Percentiles rank a stretch among this genome's conserved stretches.
Conservation (phyloP, 306 rosid genomes). For the Quercus gilva region DNA sequence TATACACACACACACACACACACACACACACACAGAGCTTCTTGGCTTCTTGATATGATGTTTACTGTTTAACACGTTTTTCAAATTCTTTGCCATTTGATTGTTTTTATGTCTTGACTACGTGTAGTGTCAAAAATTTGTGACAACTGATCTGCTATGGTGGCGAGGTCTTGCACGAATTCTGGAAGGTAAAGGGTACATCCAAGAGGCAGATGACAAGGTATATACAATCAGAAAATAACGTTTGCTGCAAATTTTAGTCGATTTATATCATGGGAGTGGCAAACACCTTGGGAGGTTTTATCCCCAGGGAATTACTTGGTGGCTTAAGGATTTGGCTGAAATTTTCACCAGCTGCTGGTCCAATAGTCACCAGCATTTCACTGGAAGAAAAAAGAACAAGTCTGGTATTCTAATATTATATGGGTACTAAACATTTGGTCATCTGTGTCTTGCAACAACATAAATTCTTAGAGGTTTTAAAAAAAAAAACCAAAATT, state of each 20-base stretch:
- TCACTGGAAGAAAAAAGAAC: not conserved
- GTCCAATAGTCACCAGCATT: not conserved
- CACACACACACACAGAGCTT: too few relatives aligned
- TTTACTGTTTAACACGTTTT: not conserved
- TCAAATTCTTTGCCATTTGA: not conserved
- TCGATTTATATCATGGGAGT: not conserved
- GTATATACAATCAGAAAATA: slow-evolving; percentile 29
- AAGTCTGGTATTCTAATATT: not conserved
- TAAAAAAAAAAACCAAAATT: not conserved
- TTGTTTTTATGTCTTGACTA: slow-evolving; percentile 13
- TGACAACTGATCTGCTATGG: slow-evolving; percentile 67
- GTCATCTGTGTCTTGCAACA: not conserved
- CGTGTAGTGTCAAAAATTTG: slow-evolving; percentile 56
- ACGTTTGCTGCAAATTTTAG: not conserved
- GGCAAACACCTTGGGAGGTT: not conserved
- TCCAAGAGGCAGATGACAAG: slow-evolving; percentile 70
- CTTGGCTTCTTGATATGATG: not conserved
- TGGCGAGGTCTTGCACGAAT: slow-evolving; percentile 95
- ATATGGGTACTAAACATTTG: too few relatives aligned
- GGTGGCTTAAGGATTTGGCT: not conserved
- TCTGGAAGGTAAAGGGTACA: slow-evolving; percentile 66
- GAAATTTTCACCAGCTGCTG: not conserved
- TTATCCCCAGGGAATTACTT: not conserved
- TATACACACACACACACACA: too few relatives aligned
- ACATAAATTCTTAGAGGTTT: not conserved